Evolutionary conservation across 805 yeast species (phyloP).

Genomic region (Grigorovia transvaalensis): DNA sequence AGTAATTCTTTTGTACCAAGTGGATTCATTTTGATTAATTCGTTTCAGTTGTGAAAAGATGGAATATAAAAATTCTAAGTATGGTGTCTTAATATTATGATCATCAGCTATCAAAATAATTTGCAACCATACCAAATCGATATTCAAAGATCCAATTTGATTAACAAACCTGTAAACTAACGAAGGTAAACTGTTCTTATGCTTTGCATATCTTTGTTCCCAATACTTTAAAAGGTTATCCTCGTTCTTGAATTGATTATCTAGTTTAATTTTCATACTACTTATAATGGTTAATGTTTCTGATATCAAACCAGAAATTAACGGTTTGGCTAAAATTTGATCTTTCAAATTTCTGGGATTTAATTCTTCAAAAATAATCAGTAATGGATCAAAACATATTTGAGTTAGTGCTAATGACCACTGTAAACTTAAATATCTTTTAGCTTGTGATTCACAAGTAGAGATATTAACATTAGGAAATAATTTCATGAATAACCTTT

Average conservation of each 20-base stretch:
- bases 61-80: conserved; percentile 78
- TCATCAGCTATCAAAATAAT: conserved; percentile 90
- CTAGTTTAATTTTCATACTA: conserved; percentile 66
- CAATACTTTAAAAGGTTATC: conserved; percentile 45
- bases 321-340: conserved; percentile 76
- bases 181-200: conserved; percentile 36
- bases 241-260: conserved; percentile 58
- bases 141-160: conserved; percentile 42
- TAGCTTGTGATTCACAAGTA: conserved; percentile 17
- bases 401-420: conserved; percentile 80
- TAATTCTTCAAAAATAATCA: conserved; percentile 63
- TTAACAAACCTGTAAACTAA: conserved; percentile 58
- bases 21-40: conserved; percentile 34
- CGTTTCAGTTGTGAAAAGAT: conserved; percentile 53
- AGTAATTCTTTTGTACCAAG: conserved; percentile 22
- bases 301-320: conserved; percentile 65
- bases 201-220: conserved; percentile 33
- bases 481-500: conserved; percentile 23
- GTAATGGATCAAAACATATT: conserved; percentile 66
- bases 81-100: conserved; percentile 75
- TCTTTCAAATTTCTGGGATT: conserved; percentile 46
- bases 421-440: conserved; percentile 60
- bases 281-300: conserved; percentile 67
- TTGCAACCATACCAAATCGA: conserved; percentile 71
- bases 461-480: conserved; percentile 32